Evolutionary conservation across 2,329 filamentous ascomycete genomes (phyloP), one percentile per base, ranked within the genome.

Genomic region (Fusarium domesticum): DNA sequence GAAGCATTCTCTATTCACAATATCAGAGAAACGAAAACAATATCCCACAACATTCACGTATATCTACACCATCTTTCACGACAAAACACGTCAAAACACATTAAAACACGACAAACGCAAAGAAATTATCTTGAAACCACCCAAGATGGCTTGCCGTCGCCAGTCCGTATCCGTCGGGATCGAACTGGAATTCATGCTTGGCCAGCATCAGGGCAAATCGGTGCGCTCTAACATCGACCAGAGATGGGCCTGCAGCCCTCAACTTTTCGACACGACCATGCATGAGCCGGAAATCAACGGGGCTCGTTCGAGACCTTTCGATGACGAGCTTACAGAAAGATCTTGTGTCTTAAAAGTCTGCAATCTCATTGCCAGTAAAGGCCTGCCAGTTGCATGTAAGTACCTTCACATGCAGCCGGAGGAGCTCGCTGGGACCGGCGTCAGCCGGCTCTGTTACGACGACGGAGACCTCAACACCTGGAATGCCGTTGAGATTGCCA

Each of bases 141-240:
- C 16, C 17, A 36, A 32, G 12, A 48, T 57, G 54, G 2, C n/a
- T n/a, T n/a, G n/a, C n/a, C 20, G 17, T 28, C 25, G 14, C 43
- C 41, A 14, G 7, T 51, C 51, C 5, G 35, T 59, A 33, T 52
- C 43, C 6, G 25, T 62, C 12, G 60, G 60, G 8, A 40, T 63
- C 18, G 60, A 63, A 51, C 35, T 63, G 17, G 60, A 63, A 41
- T 62, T 61, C 30, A 46, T 63, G 37, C 50, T 59, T 31, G 51
- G 54, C 20, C 47, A 59, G 18, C 47, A 49, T 38, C 32, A 35
- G 11, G 16, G 33, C 18, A 28, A 42, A 19, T 39, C 50, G n/a
- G n/a, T n/a, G n/a, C n/a, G n/a, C n/a, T n/a, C n/a, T n/a, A n/a
- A n/a, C n/a, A n/a, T n/a, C n/a, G n/a, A n/a, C n/a, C n/a, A n/a